Conservation (phyloP, 225 moss, liverwort and hornwort species). For the Antitrichia curtipendula region DNA sequence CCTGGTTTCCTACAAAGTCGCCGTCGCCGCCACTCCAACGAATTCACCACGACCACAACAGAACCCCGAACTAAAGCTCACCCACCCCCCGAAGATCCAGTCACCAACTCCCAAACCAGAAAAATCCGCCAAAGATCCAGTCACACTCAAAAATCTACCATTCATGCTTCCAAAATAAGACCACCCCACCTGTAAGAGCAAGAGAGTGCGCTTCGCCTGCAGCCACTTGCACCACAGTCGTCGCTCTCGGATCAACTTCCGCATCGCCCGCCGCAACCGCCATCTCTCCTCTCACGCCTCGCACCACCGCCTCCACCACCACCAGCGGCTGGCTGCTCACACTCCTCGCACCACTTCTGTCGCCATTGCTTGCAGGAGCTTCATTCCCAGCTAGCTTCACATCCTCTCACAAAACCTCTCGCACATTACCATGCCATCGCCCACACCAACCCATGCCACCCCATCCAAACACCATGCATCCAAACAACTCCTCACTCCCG, state of each 20-base stretch:
- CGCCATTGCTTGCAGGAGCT: neutral
- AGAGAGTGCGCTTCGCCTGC: constrained; percentile 56
- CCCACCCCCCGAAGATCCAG: neutral
- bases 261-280: constrained; percentile 23
- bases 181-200: constrained; percentile 37
- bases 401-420: neutral
- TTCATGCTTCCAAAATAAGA: neutral
- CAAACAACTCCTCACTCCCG: neutral
- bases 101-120: neutral
- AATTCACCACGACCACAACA: neutral
- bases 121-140: neutral
- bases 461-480: neutral
- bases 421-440: neutral
- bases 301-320: neutral
- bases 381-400: neutral
- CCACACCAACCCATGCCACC: neutral
- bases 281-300: neutral
- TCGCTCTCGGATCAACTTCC: constrained; percentile 24
- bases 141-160: neutral
- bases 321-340: neutral
- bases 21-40: neutral
- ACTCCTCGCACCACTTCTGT: neutral
- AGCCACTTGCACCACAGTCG: constrained; percentile 39
- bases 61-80: neutral
- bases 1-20: neutral